Evolutionary conservation across 441 rosid genomes (phyloP).

Genomic region (Kokia cookei): DNA sequence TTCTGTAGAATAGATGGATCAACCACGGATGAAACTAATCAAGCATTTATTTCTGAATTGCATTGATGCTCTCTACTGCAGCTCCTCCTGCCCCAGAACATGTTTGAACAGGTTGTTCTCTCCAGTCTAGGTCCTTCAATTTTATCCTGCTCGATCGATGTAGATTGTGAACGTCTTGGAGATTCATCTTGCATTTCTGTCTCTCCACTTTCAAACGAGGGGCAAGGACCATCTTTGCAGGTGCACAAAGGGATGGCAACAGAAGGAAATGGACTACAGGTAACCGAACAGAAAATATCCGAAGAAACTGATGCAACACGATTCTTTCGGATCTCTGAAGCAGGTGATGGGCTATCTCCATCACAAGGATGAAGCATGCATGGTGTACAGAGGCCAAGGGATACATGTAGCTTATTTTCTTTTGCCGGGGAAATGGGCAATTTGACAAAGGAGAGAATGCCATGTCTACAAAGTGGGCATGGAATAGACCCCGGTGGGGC

Average conservation of each 20-base stretch:
- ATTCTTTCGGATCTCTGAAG: slow-evolving; percentile 55
- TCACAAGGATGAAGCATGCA: slow-evolving; percentile 83
- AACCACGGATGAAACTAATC: slow-evolving; percentile 14
- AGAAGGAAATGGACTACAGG: slow-evolving; percentile 92
- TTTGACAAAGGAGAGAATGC: slow-evolving; percentile 69
- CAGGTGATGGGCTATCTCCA: slow-evolving; percentile 42
- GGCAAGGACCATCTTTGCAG: slow-evolving; percentile 80
- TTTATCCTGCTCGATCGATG: slow-evolving; percentile 58
- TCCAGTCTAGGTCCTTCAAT: slow-evolving; percentile 65
- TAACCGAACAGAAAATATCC: slow-evolving; percentile 80
- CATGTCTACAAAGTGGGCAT: slow-evolving; percentile 92
- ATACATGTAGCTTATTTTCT: slow-evolving; percentile 58
- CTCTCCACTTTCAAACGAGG: slow-evolving; percentile 61
- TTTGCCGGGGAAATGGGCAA: slow-evolving; percentile 59
- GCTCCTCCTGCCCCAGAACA: slow-evolving; percentile 99
- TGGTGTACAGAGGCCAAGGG: slow-evolving; percentile 86
- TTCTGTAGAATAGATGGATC: not conserved
- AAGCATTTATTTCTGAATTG: slow-evolving; percentile 92
- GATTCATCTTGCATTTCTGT: slow-evolving; percentile 43
- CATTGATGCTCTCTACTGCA: slow-evolving; percentile 97
- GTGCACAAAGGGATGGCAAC: slow-evolving; percentile 81
- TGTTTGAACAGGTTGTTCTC: slow-evolving; percentile 75
- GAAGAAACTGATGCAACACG: slow-evolving; percentile 75
- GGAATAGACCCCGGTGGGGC: slow-evolving; percentile 86
- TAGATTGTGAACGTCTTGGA: slow-evolving; percentile 33